Conservation (phyloP, 371 early-diverging fungal genomes). For the Cokeromyces recurvatus region DNA sequence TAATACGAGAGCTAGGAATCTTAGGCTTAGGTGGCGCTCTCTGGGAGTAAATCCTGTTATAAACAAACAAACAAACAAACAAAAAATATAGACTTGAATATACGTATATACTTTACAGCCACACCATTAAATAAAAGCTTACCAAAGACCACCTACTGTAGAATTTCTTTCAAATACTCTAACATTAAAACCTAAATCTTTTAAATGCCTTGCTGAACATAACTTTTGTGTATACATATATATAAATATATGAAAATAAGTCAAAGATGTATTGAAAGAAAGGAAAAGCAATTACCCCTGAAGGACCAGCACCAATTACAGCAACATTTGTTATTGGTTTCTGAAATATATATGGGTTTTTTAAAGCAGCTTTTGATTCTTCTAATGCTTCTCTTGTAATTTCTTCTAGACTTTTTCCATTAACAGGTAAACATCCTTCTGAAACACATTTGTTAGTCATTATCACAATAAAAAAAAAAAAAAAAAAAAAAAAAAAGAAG, state of each 20-base stretch:
- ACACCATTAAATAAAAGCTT: background rate
- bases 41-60: constrained; percentile 17
- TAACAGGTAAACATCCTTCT: too few species aligned
- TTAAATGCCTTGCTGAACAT: constrained; percentile 6
- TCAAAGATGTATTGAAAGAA: too few species aligned
- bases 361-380: constrained; percentile 15
- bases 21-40: constrained; percentile 14
- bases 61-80: too few species aligned
- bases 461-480: too few species aligned
- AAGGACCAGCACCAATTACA: constrained; percentile 22
- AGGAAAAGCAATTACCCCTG: too few species aligned
- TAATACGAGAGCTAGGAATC: constrained; percentile 11
- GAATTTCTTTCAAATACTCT: constrained; percentile 17
- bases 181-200: constrained; percentile 14
- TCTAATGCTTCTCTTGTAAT: background rate
- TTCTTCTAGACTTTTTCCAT: too few species aligned
- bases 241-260: background rate
- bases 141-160: constrained; percentile 21
- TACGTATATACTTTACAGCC: too few species aligned
- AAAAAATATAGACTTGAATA: too few species aligned
- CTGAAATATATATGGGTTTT: constrained; percentile 16
- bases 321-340: constrained; percentile 18
- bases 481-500: too few species aligned
- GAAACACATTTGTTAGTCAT: too few species aligned
- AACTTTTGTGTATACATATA: background rate